phyloP scores from a whole-genome alignment of 2,329 filamentous ascomycete genomes.

The Cytospora leucostoma region DNA sequence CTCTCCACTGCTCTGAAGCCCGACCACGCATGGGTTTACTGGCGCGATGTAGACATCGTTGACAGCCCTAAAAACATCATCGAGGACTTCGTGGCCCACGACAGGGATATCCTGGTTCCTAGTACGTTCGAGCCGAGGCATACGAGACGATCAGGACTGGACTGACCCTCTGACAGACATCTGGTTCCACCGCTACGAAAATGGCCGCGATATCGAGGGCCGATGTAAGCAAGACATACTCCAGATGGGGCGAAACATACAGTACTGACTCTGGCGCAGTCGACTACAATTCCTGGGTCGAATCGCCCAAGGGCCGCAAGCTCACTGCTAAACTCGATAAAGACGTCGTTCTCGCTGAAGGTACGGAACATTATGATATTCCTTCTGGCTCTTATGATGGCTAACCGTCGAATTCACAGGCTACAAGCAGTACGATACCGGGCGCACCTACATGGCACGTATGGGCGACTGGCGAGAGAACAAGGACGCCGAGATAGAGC shows the following conservation, averaged over 20 bases:
- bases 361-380: slow-evolving; percentile 43
- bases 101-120: slow-evolving; percentile 89
- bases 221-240: slow-evolving; percentile 67
- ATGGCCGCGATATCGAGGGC: slow-evolving; percentile 86
- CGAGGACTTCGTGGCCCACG: slow-evolving; percentile 93
- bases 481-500: slow-evolving; percentile 87
- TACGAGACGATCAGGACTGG: not conserved
- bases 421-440: slow-evolving; percentile 91
- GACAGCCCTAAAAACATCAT: slow-evolving; percentile 86
- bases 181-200: slow-evolving; percentile 91
- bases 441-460: slow-evolving; percentile 82
- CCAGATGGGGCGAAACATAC: not conserved
- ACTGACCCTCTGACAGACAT: slow-evolving; percentile 64
- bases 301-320: slow-evolving; percentile 80
- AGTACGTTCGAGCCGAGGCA: slow-evolving; percentile 63
- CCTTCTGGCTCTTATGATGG: not conserved
- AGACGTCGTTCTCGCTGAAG: slow-evolving; percentile 85
- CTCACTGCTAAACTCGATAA: slow-evolving; percentile 74
- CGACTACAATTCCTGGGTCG: slow-evolving; percentile 99
- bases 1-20: slow-evolving; percentile 81
- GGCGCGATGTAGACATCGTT: slow-evolving; percentile 95
- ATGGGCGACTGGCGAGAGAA: slow-evolving; percentile 93
- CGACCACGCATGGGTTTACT: slow-evolving; percentile 98
- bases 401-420: slow-evolving; percentile 50
- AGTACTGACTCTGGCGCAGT: slow-evolving; percentile 53